Percentiles rank a stretch among this genome's conserved stretches.
Conservation (phyloP, 2,329 filamentous ascomycete species). For the Albifimbria verrucaria region DNA sequence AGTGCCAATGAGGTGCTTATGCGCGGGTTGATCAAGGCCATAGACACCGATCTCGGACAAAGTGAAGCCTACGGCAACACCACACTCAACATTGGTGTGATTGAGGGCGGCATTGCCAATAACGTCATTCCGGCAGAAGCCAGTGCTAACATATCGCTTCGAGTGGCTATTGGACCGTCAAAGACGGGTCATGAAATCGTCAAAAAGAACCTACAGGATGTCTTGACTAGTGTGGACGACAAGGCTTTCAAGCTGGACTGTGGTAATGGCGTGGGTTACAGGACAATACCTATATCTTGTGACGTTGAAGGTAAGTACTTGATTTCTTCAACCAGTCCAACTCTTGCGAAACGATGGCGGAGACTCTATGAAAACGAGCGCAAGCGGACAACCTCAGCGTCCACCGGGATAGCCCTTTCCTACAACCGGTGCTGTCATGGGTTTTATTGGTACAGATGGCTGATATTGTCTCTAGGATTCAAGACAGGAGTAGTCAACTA, state of each 20-base stretch:
- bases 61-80: constrained; percentile 75
- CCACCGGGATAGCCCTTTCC: too few species aligned
- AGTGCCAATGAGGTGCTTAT: constrained; percentile 72
- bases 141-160: not conserved
- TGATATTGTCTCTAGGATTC: constrained; percentile 64
- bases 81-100: constrained; percentile 74
- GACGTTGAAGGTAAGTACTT: not conserved
- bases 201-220: not conserved
- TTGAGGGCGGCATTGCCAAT: constrained; percentile 73
- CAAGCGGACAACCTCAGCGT: too few species aligned
- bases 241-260: not conserved
- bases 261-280: not conserved
- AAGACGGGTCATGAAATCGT: not conserved
- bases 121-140: constrained; percentile 71
- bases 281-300: not conserved
- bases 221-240: not conserved
- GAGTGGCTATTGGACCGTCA: not conserved
- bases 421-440: too few species aligned
- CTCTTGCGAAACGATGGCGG: too few species aligned
- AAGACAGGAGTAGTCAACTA: constrained; percentile 86
- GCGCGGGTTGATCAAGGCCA: constrained; percentile 58
- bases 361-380: too few species aligned
- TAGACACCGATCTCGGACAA: constrained; percentile 64
- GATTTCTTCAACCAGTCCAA: not conserved
- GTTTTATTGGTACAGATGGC: too few species aligned